Evolutionary conservation across 192 early-diverging fungal species (phyloP), one percentile per base, ranked within the genome.

Genomic region (Obelidium mucronatum): DNA sequence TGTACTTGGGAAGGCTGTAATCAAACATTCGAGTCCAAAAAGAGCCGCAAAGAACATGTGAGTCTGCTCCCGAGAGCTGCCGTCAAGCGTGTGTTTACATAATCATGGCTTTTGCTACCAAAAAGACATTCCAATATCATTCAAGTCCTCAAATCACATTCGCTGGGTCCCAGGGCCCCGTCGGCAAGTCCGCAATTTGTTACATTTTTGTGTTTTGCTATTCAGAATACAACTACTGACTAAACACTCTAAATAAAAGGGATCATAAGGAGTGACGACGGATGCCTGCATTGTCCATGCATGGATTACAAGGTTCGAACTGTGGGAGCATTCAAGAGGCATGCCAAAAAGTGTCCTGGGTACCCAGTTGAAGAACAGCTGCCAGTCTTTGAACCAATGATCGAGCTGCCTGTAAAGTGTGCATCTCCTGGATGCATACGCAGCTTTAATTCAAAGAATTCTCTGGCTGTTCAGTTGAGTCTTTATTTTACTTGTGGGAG

Each of bases 391-490:
- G n/a, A n/a, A n/a, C n/a, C n/a, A n/a, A n/a, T n/a, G n/a, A n/a
- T n/a, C n/a, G 63, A 65, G 19, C 63, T 36, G 26, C 63, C 63
- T 36, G 19, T n/a, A 30, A 34, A 39, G 19, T 65, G 63, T 26
- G 35, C 35, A 15, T 30, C 26, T 1, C 15, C 24, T 2, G 63
- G 34, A 8, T 65, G 63, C 35, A 36, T 19, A 39, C 31, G 35
- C 19, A 34, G 63, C 15, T 65, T 37, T 35, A 65, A 37, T 15
- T 37, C 63, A 24, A 30, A 37, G 2, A 65, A 65, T 35, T 30
- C 63, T 1, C 19, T 65, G 2, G 63, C 63, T 22, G 63, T 65
- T 8, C 63, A 65, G n/a, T n/a, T n/a, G n/a, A n/a, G n/a, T n/a
- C n/a, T n/a, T n/a, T n/a, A n/a, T n/a, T n/a, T n/a, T n/a, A n/a